phyloP scores from a whole-genome alignment of 2,329 filamentous ascomycete genomes.

The Acrodontium crateriforme region DNA sequence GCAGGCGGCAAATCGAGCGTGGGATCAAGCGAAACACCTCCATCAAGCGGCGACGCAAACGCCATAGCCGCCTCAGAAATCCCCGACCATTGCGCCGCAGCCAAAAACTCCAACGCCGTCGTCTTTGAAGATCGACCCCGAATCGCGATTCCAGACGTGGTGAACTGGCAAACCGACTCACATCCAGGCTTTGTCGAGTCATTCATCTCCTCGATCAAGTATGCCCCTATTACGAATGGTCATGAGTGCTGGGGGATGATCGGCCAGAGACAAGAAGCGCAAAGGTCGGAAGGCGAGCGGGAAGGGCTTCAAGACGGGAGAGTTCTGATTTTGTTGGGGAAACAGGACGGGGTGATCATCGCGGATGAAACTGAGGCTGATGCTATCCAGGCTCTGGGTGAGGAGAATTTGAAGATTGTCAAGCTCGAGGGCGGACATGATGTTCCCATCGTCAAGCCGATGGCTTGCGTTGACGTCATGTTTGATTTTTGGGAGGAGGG shows the following conservation, averaged over 20 bases:
- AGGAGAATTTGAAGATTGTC: slow-evolving; percentile 42
- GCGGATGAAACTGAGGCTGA: slow-evolving; percentile 51
- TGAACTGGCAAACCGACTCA: slow-evolving; percentile 54
- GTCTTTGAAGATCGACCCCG: slow-evolving; percentile 39
- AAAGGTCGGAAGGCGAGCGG: slow-evolving; percentile 23
- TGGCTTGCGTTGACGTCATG: slow-evolving; percentile 44
- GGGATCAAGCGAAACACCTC: slow-evolving; percentile 1
- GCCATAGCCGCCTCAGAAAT: slow-evolving; percentile 7
- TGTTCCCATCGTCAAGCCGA: slow-evolving; percentile 48
- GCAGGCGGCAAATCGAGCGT: slow-evolving; percentile 1
- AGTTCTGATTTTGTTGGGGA: slow-evolving; percentile 52
- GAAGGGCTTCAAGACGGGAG: slow-evolving; percentile 32
- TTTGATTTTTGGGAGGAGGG: slow-evolving; percentile 29
- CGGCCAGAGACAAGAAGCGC: slow-evolving; percentile 33
- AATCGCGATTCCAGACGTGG: slow-evolving; percentile 47
- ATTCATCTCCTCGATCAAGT: slow-evolving; percentile 56
- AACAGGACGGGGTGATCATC: slow-evolving; percentile 53
- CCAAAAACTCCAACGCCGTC: slow-evolving; percentile 11
- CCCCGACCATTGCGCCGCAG: slow-evolving; percentile 9
- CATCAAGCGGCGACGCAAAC: neutral
- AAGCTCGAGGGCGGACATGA: slow-evolving; percentile 55
- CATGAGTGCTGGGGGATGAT: slow-evolving; percentile 49
- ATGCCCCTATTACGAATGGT: slow-evolving; percentile 55
- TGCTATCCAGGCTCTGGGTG: slow-evolving; percentile 42
- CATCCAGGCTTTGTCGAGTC: slow-evolving; percentile 56